Evolutionary conservation across 108 stramenopile species (phyloP).

Genomic region (Nitzschia putrida): DNA sequence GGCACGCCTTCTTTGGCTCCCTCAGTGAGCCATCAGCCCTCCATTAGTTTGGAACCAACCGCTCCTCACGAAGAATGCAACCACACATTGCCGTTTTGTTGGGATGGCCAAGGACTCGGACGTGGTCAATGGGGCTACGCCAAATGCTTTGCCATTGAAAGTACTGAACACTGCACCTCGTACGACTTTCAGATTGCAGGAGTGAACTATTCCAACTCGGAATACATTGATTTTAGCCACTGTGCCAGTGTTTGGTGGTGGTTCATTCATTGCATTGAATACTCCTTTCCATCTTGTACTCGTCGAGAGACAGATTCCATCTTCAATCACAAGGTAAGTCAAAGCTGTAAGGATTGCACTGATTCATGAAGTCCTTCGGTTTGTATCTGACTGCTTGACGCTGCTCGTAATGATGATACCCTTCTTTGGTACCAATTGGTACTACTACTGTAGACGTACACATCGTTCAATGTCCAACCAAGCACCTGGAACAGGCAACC

Average conservation of each 20-base stretch:
- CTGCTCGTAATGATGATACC: too few relatives aligned
- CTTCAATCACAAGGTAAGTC: background rate
- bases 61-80: background rate
- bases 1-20: background rate
- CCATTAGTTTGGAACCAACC: conserved; percentile 7
- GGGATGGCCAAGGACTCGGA: background rate
- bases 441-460: too few relatives aligned
- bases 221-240: background rate
- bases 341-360: too few relatives aligned
- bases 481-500: too few relatives aligned
- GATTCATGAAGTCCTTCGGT: too few relatives aligned
- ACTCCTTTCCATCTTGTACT: background rate
- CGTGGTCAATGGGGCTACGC: conserved; percentile 11
- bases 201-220: background rate
- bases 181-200: conserved; percentile 15
- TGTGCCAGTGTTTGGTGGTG: conserved; percentile 7
- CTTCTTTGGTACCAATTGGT: background rate
- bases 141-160: background rate
- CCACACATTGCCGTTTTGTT: background rate
- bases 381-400: too few relatives aligned
- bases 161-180: background rate
- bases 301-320: background rate
- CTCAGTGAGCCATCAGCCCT: background rate
- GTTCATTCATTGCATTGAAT: conserved; percentile 3
- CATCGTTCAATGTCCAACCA: too few relatives aligned